Percentiles rank a stretch among this genome's conserved stretches.
Conservation (phyloP, 257 asterid genomes). For the Echium plantagineum region DNA sequence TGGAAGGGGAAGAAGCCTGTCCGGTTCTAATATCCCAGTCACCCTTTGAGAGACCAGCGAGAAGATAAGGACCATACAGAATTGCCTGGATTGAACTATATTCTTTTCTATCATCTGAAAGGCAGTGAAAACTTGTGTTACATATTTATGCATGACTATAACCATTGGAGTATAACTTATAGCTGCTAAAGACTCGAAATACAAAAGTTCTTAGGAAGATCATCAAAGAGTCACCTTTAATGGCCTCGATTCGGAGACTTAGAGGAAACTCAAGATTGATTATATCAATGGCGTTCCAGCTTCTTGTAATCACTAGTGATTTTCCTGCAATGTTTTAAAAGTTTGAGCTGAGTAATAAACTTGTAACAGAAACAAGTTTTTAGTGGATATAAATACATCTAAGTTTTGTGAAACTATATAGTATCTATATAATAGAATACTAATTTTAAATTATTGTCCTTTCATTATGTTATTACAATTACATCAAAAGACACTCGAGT, state of each 20-base stretch:
- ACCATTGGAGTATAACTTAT: not conserved
- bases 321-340: slow-evolving; percentile 39
- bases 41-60: slow-evolving; percentile 53
- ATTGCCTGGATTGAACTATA: slow-evolving; percentile 63
- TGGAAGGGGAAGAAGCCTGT: slow-evolving; percentile 26
- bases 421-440: too few relatives aligned
- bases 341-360: not conserved
- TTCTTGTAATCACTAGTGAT: slow-evolving; percentile 35
- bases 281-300: slow-evolving; percentile 58
- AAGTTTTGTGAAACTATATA: too few relatives aligned
- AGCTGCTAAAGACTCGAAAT: not conserved
- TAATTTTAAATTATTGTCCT: too few relatives aligned
- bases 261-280: slow-evolving; percentile 55
- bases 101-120: slow-evolving; percentile 59
- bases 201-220: not conserved
- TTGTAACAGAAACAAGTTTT: too few relatives aligned
- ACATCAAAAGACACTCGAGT: too few relatives aligned
- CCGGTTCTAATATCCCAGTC: slow-evolving; percentile 58
- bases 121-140: slow-evolving; percentile 4
- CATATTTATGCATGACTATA: not conserved
- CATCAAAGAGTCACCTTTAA: slow-evolving; percentile 39
- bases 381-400: too few relatives aligned
- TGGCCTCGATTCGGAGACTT: slow-evolving; percentile 56
- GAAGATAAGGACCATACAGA: slow-evolving; percentile 86
- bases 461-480: too few relatives aligned